Evolutionary conservation across 1,284 basidiomycete genomes (phyloP), one percentile per base, ranked within the genome.

Genomic region (Cryptococcus neoformans): DNA sequence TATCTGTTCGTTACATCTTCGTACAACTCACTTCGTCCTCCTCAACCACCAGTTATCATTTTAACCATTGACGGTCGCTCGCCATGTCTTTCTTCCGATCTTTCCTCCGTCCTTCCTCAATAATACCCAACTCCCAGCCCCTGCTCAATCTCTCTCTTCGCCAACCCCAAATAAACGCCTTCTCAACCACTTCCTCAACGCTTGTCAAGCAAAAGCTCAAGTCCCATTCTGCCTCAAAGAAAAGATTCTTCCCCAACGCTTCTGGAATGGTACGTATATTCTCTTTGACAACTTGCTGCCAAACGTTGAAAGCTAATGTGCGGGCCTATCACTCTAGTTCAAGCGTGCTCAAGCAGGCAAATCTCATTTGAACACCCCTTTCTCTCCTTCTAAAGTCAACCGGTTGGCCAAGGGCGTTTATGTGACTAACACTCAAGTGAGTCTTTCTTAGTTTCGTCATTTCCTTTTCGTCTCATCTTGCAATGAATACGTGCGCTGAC

Each of bases 201-300:
- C 34, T 54, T 3, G 49, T 51, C 11, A 57, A 57, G 49, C 53
- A 60, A 16, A 62, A 69, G 54, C 53, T 72, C 35, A 74, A 72
- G 57, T 58, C 62, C 2, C 72, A 74, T 56, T 64, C 64, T 17
- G 70, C 70, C 8, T 60, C 68, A 34, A 70, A 69, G 62, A 74
- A 74, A 62, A 55, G 72, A n/a, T 74, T 72, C 60, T 59, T 60
- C 42, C 44, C 55, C n/a, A 72, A 66, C 36, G 68, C 61, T 14
- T 49, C 50, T 38, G 70, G 70, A 39, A 49, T 67, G 54, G 69
- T 72, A 51, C 55, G 69, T 67, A 14, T 39, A 3, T 14, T 16
- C 40, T 35, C 28, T 35, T 17, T 2, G 9, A 34, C 36, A 42
- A 14, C 10, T 16, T 46, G 16, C 14, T 48, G 16, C 9, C n/a